Base-by-base conservation (phyloP, 139 green algal genomes). In the Chlamydomonas asymmetrica region DNA sequence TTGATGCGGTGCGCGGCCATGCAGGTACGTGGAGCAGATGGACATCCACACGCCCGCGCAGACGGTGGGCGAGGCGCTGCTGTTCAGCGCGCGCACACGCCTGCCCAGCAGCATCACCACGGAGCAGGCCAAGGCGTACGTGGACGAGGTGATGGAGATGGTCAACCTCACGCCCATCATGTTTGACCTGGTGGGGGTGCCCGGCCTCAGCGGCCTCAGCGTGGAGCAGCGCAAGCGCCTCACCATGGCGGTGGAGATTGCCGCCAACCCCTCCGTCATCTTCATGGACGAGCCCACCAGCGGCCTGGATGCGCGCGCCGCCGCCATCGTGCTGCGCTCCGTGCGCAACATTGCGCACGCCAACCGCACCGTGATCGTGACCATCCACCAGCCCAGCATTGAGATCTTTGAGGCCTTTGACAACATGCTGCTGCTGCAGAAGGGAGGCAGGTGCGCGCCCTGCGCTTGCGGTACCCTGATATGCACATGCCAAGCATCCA, bases 211-310 rank as follows among this genome's bases (percentile, higher is more conserved):
- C 50, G 92, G 92, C 0, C 82, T 97, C 54, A 84, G 62, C n/a
- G 75, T 89, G 23, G 93, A 98, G 90, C 90, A 95, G 80, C 83
- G 94, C 70, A 98, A 98, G 88, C 83, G 92, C 4, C 84, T 98
- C 34, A 97, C 88, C 69, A 98, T 98, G 65, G 94, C 85, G 0
- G 90, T 98, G 37, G 94, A 98, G 88, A 84, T 98, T 38, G 94
- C 98, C 20, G 87, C 89, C 50, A 93, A 94, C 81, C 90, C 91
- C n/a, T 79, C 73, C 0, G 80, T 86, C 20, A 39, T 90, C 25
- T 90, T 90, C 80, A 83, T 88, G 82, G 87, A 88, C 50, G 85
- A 91, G 54, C 83, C 83, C 35, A 88, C 81, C 45, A 73, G 73
- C 49, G 63, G 94, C 22, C 87, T 98, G 77, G 93, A 98, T 66